Evolutionary conservation across 495 filamentous ascomycete genomes (phyloP).

Genomic region (Aspergillus leporis): DNA sequence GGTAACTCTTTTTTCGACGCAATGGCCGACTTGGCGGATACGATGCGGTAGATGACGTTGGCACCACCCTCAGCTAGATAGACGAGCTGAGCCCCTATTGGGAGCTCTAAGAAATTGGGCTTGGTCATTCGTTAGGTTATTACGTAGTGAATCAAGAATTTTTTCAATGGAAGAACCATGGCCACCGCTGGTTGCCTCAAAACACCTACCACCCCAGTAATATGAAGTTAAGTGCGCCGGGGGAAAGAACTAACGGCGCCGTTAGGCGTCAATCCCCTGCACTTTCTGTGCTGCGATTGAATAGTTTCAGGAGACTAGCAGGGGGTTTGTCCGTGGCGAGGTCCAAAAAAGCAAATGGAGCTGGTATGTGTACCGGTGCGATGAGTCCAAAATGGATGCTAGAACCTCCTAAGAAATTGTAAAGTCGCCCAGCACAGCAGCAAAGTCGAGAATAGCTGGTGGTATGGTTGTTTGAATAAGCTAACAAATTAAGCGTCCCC

Average conservation of each 20-base stretch:
- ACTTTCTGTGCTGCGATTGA: slow-evolving; percentile 1
- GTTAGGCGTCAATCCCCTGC: background rate
- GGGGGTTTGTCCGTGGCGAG: background rate
- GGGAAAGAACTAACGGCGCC: background rate
- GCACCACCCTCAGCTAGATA: slow-evolving; percentile 70
- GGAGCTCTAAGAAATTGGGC: slow-evolving; percentile 40
- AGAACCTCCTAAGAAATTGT: slow-evolving; percentile 6
- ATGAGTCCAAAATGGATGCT: slow-evolving; percentile 10
- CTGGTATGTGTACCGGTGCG: slow-evolving; percentile 8
- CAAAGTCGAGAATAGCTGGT: background rate
- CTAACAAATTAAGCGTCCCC: background rate
- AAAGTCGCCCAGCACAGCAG: slow-evolving; percentile 2
- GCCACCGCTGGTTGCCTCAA: slow-evolving; percentile 14
- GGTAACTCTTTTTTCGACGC: slow-evolving; percentile 14
- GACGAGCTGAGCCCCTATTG: slow-evolving; percentile 40
- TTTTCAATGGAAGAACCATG: slow-evolving; percentile 23
- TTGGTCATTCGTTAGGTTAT: slow-evolving; percentile 38
- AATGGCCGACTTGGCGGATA: slow-evolving; percentile 22
- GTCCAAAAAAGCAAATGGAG: slow-evolving; percentile 5
- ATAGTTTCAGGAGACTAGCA: slow-evolving; percentile 10
- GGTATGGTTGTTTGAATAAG: background rate
- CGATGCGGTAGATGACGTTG: slow-evolving; percentile 67
- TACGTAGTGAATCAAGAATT: slow-evolving; percentile 10
- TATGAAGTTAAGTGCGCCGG: slow-evolving; percentile 1
- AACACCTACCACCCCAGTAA: slow-evolving; percentile 12